phyloP scores from a whole-genome alignment of 139 green algal genomes.

The Zygnema circumcarinatum region DNA sequence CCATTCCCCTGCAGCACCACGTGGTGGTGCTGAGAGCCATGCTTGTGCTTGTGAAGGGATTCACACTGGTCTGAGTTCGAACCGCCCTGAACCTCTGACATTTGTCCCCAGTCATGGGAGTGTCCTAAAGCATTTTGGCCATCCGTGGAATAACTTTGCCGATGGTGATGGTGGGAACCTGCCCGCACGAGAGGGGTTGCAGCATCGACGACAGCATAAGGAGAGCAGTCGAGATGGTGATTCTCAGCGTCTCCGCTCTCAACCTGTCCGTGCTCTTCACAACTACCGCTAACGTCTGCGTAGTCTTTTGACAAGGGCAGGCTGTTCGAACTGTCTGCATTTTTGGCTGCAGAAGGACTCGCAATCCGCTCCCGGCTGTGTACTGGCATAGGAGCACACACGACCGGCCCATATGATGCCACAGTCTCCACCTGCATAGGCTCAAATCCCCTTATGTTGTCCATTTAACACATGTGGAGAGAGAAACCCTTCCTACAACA shows the following conservation, averaged over 20 bases:
- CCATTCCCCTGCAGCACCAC: constrained; percentile 29
- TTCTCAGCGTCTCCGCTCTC: neutral
- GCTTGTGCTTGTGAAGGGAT: constrained; percentile 39
- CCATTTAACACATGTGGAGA: neutral
- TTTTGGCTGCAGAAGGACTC: neutral
- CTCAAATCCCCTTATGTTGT: neutral
- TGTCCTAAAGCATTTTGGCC: neutral
- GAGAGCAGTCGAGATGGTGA: neutral
- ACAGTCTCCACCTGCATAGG: constrained; percentile 27
- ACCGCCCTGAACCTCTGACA: constrained; percentile 12
- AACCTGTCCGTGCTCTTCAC: neutral
- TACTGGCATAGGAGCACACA: neutral
- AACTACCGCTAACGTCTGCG: neutral
- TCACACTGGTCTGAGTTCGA: constrained; percentile 29
- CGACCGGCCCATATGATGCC: constrained; percentile 41
- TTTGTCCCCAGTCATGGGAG: neutral
- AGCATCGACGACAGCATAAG: too few relatives aligned
- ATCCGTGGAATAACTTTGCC: neutral
- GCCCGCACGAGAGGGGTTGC: neutral
- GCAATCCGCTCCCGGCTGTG: neutral
- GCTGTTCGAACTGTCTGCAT: neutral
- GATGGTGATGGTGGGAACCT: constrained; percentile 12
- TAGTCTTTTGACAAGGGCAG: neutral
- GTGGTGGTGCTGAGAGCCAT: constrained; percentile 51
- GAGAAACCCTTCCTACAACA: too few relatives aligned